A percentile compares a stretch with the other conserved stretches of the same genome.
Evolutionary conservation across 768 basidiomycete genomes (phyloP).

Genomic region (Thelephora ganbajun): DNA sequence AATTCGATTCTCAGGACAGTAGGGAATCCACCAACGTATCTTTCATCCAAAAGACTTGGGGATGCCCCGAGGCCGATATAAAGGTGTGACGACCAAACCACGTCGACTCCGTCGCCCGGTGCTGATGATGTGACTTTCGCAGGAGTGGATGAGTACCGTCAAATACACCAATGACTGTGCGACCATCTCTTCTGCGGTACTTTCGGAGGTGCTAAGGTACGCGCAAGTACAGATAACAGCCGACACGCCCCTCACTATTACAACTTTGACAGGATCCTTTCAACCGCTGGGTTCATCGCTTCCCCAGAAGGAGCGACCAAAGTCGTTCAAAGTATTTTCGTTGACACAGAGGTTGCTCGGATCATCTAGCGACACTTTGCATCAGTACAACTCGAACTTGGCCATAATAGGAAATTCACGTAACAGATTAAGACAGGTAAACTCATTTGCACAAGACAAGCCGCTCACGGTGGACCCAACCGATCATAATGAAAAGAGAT

Average conservation of each 20-base stretch:
- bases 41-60: slow-evolving; percentile 69
- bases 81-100: slow-evolving; percentile 25
- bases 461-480: too few species aligned
- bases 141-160: slow-evolving; percentile 80
- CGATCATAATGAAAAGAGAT: too few species aligned
- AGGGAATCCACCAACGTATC: slow-evolving; percentile 47
- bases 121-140: background rate
- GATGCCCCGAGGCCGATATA: slow-evolving; percentile 74
- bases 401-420: too few species aligned
- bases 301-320: slow-evolving; percentile 14
- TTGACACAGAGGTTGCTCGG: too few species aligned
- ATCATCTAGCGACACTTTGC: too few species aligned
- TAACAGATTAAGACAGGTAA: too few species aligned
- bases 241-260: background rate
- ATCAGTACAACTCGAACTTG: too few species aligned
- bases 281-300: slow-evolving; percentile 64
- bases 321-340: too few species aligned
- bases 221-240: slow-evolving; percentile 9
- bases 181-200: slow-evolving; percentile 47
- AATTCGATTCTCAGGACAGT: slow-evolving; percentile 47
- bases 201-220: slow-evolving; percentile 59
- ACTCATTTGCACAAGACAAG: too few species aligned
- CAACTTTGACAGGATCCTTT: slow-evolving; percentile 37
- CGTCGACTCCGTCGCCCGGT: background rate
- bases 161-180: slow-evolving; percentile 56